phyloP scores from a whole-genome alignment of 2,329 filamentous ascomycete genomes.

The Leptographium flavum region DNA sequence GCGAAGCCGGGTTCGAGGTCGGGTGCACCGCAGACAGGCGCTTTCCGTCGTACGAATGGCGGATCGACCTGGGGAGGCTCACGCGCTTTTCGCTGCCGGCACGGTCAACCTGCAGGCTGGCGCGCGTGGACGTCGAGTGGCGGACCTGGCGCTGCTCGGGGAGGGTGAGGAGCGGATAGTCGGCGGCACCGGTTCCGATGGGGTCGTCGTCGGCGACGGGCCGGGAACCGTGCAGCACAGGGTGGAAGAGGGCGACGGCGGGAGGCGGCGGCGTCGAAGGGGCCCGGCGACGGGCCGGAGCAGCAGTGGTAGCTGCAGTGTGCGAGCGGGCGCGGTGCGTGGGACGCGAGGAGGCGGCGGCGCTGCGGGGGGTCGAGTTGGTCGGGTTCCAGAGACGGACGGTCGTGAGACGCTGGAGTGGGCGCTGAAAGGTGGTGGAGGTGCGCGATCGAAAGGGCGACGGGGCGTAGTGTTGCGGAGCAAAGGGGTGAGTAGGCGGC shows the following conservation, averaged over 20 bases:
- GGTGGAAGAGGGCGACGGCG: constrained; percentile 32
- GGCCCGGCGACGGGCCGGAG: constrained; percentile 25
- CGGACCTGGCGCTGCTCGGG: constrained; percentile 33
- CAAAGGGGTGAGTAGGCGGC: not conserved
- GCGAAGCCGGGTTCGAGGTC: constrained; percentile 17
- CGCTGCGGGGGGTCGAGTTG: constrained; percentile 40
- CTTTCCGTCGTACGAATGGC: constrained; percentile 39
- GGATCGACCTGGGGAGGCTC: constrained; percentile 38
- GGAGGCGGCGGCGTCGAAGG: constrained; percentile 40
- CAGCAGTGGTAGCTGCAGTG: not conserved
- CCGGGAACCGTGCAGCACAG: constrained; percentile 17
- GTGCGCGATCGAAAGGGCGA: constrained; percentile 30
- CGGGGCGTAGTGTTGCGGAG: constrained; percentile 16
- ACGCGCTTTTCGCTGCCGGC: constrained; percentile 32
- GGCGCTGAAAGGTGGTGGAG: constrained; percentile 15
- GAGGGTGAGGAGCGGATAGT: constrained; percentile 36
- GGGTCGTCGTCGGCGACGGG: constrained; percentile 24
- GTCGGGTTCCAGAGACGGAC: constrained; percentile 46
- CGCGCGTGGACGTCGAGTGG: constrained; percentile 26
- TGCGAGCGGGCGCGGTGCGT: not conserved
- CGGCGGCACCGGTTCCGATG: constrained; percentile 24
- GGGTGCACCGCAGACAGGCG: constrained; percentile 12
- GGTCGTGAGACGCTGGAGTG: constrained; percentile 26
- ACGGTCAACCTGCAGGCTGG: constrained; percentile 37
- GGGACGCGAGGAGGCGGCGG: constrained; percentile 10